Conservation (phyloP, 2,329 filamentous ascomycete species). For the Rachicladosporium sp. region DNA sequence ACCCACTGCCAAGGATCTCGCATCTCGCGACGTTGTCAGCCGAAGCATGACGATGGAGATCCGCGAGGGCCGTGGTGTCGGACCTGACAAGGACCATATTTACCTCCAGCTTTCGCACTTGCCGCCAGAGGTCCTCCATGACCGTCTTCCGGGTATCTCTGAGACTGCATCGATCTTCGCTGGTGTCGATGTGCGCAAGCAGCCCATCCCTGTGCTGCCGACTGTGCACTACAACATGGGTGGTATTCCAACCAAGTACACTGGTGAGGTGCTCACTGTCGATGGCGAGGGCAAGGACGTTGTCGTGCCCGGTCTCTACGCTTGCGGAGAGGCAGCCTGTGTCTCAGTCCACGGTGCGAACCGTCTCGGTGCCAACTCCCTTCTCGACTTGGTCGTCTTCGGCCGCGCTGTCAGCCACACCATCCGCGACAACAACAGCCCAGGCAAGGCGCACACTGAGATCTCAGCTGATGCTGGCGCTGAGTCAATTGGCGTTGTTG, state of each 20-base stretch:
- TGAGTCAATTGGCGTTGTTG: slow-evolving; percentile 73
- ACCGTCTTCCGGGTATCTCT: slow-evolving; percentile 95
- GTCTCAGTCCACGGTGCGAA: slow-evolving; percentile 98
- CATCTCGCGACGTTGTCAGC: slow-evolving; percentile 89
- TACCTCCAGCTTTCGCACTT: slow-evolving; percentile 96
- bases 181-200: slow-evolving; percentile 91
- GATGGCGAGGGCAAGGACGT: slow-evolving; percentile 80
- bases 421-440: slow-evolving; percentile 85
- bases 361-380: slow-evolving; percentile 93
- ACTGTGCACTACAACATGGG: slow-evolving; percentile 99
- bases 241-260: slow-evolving; percentile 95
- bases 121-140: slow-evolving; percentile 80
- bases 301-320: slow-evolving; percentile 88
- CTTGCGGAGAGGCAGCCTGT: slow-evolving; percentile 92
- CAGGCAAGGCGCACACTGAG: slow-evolving; percentile 67
- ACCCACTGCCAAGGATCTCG: slow-evolving; percentile 94
- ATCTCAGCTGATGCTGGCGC: slow-evolving; percentile 76
- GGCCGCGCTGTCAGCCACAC: slow-evolving; percentile 95
- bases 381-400: slow-evolving; percentile 94
- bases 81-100: slow-evolving; percentile 95
- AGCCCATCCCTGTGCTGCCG: slow-evolving; percentile 90
- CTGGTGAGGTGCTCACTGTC: slow-evolving; percentile 84
- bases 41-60: slow-evolving; percentile 98
- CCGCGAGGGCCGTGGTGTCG: slow-evolving; percentile 91
- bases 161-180: slow-evolving; percentile 96